Base-by-base conservation (phyloP, 2,329 filamentous ascomycete species). In the Dichotomopilus funicola region DNA sequence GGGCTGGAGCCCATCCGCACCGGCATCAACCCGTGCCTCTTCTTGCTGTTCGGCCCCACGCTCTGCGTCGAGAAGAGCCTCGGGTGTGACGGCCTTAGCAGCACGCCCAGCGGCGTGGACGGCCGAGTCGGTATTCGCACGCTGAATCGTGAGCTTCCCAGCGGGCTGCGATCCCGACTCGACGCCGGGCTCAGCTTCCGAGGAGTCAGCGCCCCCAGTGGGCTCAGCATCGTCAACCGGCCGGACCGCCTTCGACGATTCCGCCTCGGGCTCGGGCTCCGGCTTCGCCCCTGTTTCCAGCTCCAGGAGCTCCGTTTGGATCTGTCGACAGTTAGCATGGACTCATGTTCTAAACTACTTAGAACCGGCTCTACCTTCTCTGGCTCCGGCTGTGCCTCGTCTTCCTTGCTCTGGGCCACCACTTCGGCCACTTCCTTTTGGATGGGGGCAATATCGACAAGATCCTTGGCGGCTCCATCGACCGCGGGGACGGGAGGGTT, bases 331-430 rank as follows among this genome's bases (percentile, higher is more conserved):
- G 61, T 63, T 62, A 63, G 62, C 58, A 42, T 50, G 41, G 55
- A 59, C 59, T 53, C 55, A 55, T 42, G 53, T 55, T 52, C 51
- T 58, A 12, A 51, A 55, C 31, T 27, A 35, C 37, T 41, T 2
- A 40, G 44, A 27, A 48, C 19, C 13, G 60, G 61, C 54, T 59
- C 58, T 62, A 63, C 61, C 61, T 63, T 63, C 57, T 62, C 58
- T 59, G 57, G 56, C 52, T 52, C 51, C 44, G 53, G 45, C 55
- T 57, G 49, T 13, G 51, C 46, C 51, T 61, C 53, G 11, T 44
- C 53, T 40, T 56, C 55, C 54, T 56, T 49, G 40, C 36, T 34
- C 50, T 51, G 40, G 38, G 37, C 49, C 40, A 36, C 40, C 41
- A 38, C 49, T 44, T 56, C 50, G 41, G 57, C 37, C 41, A 35